Evolutionary conservation across 306 rosid genomes (phyloP).

Genomic region (Begonia fuchsioides): DNA sequence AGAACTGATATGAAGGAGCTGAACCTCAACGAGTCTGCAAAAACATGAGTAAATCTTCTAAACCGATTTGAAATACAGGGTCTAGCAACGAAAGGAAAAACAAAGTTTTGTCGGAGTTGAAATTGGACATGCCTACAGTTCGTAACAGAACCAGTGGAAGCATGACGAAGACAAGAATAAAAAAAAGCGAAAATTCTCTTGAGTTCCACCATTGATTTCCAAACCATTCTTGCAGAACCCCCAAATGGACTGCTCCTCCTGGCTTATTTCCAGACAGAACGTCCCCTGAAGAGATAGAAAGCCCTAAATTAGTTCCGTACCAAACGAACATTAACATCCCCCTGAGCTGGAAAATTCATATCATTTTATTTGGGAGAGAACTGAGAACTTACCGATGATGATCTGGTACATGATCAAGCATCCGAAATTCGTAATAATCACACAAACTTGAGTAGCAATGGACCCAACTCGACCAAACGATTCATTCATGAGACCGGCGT

Average conservation of each 20-base stretch:
- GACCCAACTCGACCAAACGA: conserved; percentile 59
- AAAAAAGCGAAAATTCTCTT: conserved; percentile 44
- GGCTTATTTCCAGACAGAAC: conserved; percentile 53
- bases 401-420: conserved; percentile 64
- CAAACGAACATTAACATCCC: background rate
- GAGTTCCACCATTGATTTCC: conserved; percentile 96
- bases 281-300: conserved; percentile 34
- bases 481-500: conserved; percentile 81
- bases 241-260: conserved; percentile 49
- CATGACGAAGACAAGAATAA: conserved; percentile 43
- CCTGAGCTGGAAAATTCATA: too few relatives aligned
- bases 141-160: conserved; percentile 54
- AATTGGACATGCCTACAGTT: conserved; percentile 55
- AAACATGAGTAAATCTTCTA: conserved; percentile 1
- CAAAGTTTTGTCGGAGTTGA: background rate
- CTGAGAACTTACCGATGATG: conserved; percentile 48
- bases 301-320: background rate
- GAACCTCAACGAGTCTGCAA: conserved; percentile 59
- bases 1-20: conserved; percentile 67
- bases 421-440: conserved; percentile 62
- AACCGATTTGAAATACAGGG: background rate
- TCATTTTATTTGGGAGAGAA: too few relatives aligned
- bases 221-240: conserved; percentile 85
- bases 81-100: background rate
- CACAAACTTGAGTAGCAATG: conserved; percentile 38